Evolutionary conservation across 2,329 filamentous ascomycete species (phyloP), one percentile per base, ranked within the genome.

Genomic region (Aspergillus novoparasiticus): DNA sequence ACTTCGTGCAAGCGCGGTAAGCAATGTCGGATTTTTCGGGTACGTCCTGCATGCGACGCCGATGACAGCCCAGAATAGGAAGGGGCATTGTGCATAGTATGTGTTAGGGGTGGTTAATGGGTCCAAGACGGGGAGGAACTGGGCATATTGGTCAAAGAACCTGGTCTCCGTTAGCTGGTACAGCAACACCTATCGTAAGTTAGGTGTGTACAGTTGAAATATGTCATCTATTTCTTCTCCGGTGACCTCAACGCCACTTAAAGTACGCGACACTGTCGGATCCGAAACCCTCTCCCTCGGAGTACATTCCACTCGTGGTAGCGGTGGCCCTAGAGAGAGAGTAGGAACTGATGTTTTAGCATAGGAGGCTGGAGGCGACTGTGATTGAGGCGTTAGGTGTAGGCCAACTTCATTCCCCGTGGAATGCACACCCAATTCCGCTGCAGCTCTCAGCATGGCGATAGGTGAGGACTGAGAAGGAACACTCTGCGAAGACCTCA

Each of bases 41-140:
- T 78, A 81, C 4, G 73, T 73, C 10, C 79, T 71, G 61, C 75
- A 78, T 16, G 74, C 73, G 11, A 78, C 73, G 2, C 75, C 73
- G 16, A 80, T 71, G 6, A 81, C 90, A 55, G 90, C 86, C 93
- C 93, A 97, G 78, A 96, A 96, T 1, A 97, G 85, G 16, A 97
- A 83, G 4, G 89, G 88, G 57, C 93, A 90, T 71, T 94, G 90
- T 64, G 89, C 85, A 72, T 90, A 90, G 75, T 92, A 95, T 62
- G 88, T 83, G 54, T 95, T 90, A 1, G 92, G 90, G 0, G 86
- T 80, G 67, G 89, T 87, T 11, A 83, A 74, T 6, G 73, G 71
- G 45, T 80, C 77, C 0, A 81, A 69, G 19, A 81, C 73, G 0
- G 79, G 78, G 14, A 81, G 62, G 34, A 80, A 78, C 6, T 70